A percentile compares a stretch with the other conserved stretches of the same genome.
Evolutionary conservation across 345 rosid genomes (phyloP).

Genomic region (Erodium maritimum): DNA sequence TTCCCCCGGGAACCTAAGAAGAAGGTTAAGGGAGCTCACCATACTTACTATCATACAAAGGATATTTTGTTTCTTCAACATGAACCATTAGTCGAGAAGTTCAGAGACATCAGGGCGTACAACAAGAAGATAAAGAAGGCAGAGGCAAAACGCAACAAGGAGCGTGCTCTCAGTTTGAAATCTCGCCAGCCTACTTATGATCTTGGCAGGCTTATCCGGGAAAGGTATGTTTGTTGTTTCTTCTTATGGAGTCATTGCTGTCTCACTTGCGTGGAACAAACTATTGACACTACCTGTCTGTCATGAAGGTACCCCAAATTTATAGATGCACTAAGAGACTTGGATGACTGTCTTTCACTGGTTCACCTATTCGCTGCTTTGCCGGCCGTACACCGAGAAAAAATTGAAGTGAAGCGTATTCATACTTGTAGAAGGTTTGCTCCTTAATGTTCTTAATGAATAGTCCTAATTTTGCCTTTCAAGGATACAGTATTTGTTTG

Average conservation of each 20-base stretch:
- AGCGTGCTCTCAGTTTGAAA: conserved; percentile 45
- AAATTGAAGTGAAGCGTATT: conserved; percentile 58
- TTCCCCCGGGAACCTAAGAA: conserved; percentile 91
- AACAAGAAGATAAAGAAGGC: conserved; percentile 72
- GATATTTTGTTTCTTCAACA: conserved; percentile 75
- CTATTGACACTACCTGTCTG: not conserved
- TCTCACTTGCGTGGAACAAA: not conserved
- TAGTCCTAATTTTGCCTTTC: not conserved
- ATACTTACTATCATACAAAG: conserved; percentile 88
- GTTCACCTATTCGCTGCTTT: conserved; percentile 89
- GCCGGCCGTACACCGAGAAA: conserved; percentile 72
- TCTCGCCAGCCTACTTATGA: conserved; percentile 64
- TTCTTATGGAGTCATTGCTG: not conserved
- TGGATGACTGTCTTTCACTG: conserved; percentile 90
- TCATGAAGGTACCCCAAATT: conserved; percentile 73
- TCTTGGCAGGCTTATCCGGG: conserved; percentile 56
- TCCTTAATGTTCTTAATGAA: not conserved
- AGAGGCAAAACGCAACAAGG: conserved; percentile 66
- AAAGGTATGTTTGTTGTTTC: conserved; percentile 42
- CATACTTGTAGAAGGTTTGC: conserved; percentile 76
- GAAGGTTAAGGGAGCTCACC: conserved; percentile 88
- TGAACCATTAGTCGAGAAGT: conserved; percentile 78
- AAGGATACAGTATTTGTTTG: not conserved
- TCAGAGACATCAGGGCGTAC: conserved; percentile 65
- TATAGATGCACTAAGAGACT: conserved; percentile 80